Conservation (phyloP, 331 rosid genomes). For the Quercus phellos region DNA sequence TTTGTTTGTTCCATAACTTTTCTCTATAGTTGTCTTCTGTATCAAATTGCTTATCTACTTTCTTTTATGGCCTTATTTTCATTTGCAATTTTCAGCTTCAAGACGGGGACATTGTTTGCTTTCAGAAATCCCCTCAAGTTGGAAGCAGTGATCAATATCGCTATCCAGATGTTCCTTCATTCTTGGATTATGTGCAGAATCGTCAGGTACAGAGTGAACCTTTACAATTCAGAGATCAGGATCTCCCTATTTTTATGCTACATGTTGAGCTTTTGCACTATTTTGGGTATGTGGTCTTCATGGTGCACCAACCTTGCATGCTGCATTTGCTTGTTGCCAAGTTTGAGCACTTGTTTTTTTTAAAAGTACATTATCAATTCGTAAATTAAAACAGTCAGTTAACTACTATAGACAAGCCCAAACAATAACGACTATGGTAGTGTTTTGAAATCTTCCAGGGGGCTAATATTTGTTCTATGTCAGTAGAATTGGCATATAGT, state of each 20-base stretch:
- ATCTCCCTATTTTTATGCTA: neutral
- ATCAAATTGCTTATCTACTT: neutral
- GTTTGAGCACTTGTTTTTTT: neutral
- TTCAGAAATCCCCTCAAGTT: constrained; percentile 49
- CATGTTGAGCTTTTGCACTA: neutral
- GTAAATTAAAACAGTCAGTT: neutral
- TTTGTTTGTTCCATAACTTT: neutral
- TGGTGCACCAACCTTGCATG: neutral
- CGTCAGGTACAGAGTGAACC: constrained; percentile 52
- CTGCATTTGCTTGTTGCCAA: neutral
- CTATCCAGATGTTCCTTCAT: constrained; percentile 70
- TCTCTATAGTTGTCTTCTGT: neutral
- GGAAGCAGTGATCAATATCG: constrained; percentile 42
- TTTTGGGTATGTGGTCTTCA: neutral
- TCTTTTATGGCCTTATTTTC: neutral
- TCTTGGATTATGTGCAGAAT: constrained; percentile 73
- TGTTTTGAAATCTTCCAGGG: neutral
- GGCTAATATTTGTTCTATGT: neutral
- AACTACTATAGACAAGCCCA: neutral
- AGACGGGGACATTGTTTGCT: constrained; percentile 85
- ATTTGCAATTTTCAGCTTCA: constrained; percentile 41
- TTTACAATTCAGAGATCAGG: neutral
- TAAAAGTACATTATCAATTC: neutral
- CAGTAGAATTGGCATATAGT: neutral
- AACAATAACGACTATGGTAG: neutral